phyloP scores from a whole-genome alignment of 2,329 filamentous ascomycete genomes.

The Aspergillus aculeatinus region DNA sequence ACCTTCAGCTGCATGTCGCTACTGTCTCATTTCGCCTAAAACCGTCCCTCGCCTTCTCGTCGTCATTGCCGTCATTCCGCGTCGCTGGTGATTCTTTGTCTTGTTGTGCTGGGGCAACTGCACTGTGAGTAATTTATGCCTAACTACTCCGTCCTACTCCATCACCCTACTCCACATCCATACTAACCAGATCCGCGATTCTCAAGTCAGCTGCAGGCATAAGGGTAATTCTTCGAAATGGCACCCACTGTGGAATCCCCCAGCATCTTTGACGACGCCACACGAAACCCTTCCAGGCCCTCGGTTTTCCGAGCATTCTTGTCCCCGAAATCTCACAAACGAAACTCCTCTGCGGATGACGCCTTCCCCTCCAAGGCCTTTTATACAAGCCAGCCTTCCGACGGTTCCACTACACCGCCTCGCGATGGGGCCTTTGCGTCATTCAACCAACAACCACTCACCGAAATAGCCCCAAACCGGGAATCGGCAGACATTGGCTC shows the following conservation, averaged over 20 bases:
- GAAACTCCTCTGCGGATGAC: slow-evolving; percentile 44
- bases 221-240: slow-evolving; percentile 32
- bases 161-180: not conserved
- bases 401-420: slow-evolving; percentile 40
- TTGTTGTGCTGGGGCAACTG: slow-evolving; percentile 10
- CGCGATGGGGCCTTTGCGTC: slow-evolving; percentile 50
- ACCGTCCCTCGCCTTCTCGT: not conserved
- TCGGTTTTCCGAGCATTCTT: slow-evolving; percentile 56
- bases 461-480: slow-evolving; percentile 41
- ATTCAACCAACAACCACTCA: slow-evolving; percentile 34
- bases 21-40: slow-evolving; percentile 5
- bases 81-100: slow-evolving; percentile 4
- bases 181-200: slow-evolving; percentile 4
- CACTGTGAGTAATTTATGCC: slow-evolving; percentile 18
- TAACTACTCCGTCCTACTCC: slow-evolving; percentile 8
- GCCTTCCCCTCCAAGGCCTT: slow-evolving; percentile 19
- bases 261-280: slow-evolving; percentile 41
- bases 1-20: slow-evolving; percentile 6
- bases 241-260: slow-evolving; percentile 31
- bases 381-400: slow-evolving; percentile 47
- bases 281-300: slow-evolving; percentile 37
- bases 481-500: slow-evolving; percentile 29
- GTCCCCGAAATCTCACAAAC: slow-evolving; percentile 50
- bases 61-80: slow-evolving; percentile 9
- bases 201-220: slow-evolving; percentile 28